Percentiles rank a stretch among this genome's conserved stretches.
Evolutionary conservation across 345 rosid species (phyloP).

Genomic region (Lepidium sativum): DNA sequence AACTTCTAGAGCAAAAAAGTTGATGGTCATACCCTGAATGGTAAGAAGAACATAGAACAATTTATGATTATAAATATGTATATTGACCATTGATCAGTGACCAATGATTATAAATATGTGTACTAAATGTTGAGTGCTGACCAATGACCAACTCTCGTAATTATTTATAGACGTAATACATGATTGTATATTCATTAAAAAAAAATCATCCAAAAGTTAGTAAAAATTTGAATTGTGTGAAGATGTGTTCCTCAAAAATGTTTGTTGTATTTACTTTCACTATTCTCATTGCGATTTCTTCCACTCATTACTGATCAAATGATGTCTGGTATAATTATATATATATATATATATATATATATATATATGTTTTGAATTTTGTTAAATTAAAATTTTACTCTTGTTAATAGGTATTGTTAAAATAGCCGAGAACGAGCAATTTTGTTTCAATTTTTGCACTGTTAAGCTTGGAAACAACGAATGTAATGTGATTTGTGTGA

Average conservation of each 20-base stretch:
- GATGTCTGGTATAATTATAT: background rate
- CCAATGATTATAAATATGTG: too few relatives aligned
- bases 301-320: background rate
- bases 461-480: background rate
- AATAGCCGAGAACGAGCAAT: background rate
- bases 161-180: background rate
- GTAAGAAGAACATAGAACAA: background rate
- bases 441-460: slow-evolving; percentile 11
- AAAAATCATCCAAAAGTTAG: background rate
- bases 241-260: background rate
- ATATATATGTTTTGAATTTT: too few relatives aligned
- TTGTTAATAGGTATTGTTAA: too few relatives aligned
- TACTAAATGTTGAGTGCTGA: too few relatives aligned
- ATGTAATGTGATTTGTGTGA: slow-evolving; percentile 3
- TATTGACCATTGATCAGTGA: too few relatives aligned
- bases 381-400: too few relatives aligned
- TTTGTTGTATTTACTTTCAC: background rate
- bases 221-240: background rate
- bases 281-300: background rate
- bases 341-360: too few relatives aligned
- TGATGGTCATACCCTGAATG: background rate
- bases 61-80: background rate
- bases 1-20: too few relatives aligned
- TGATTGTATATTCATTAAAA: background rate
- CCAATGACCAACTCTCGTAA: background rate